Conservation (phyloP, 208 protist species). For the Leishmania gerbilli region DNA sequence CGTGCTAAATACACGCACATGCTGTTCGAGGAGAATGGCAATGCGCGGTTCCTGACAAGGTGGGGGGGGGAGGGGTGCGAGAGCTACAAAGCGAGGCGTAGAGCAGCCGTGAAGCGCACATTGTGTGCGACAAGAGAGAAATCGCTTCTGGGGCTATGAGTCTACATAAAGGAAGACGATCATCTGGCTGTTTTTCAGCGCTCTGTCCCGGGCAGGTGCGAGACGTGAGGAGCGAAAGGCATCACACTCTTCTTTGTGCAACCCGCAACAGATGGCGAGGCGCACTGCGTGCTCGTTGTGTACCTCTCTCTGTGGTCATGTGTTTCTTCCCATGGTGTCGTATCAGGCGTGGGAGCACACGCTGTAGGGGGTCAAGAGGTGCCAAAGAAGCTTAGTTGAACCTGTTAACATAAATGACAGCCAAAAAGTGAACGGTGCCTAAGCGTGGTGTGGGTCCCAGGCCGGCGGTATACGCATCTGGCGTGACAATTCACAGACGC, state of each 20-base stretch:
- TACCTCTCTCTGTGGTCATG: neutral
- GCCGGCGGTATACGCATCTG: neutral
- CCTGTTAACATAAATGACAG: neutral
- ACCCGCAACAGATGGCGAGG: neutral
- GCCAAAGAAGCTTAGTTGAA: neutral
- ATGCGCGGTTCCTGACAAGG: neutral
- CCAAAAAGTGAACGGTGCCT: neutral
- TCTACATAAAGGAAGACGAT: too few species aligned
- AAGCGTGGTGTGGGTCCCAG: neutral
- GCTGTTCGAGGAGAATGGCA: neutral
- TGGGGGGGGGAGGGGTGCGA: too few species aligned
- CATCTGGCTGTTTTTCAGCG: too few species aligned
- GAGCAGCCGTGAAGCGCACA: too few species aligned
- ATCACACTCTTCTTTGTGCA: neutral
- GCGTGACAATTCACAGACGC: neutral
- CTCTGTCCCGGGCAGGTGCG: too few species aligned
- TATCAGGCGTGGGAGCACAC: neutral
- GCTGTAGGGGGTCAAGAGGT: neutral
- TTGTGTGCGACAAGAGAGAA: too few species aligned
- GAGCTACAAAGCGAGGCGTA: too few species aligned
- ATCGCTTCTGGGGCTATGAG: too few species aligned
- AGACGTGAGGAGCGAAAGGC: neutral
- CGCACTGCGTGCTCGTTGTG: too few species aligned
- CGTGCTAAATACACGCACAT: neutral
- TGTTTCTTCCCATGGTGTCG: neutral